phyloP scores from a whole-genome alignment of 2,329 filamentous ascomycete genomes.

The Sporothrix brasiliensis region DNA sequence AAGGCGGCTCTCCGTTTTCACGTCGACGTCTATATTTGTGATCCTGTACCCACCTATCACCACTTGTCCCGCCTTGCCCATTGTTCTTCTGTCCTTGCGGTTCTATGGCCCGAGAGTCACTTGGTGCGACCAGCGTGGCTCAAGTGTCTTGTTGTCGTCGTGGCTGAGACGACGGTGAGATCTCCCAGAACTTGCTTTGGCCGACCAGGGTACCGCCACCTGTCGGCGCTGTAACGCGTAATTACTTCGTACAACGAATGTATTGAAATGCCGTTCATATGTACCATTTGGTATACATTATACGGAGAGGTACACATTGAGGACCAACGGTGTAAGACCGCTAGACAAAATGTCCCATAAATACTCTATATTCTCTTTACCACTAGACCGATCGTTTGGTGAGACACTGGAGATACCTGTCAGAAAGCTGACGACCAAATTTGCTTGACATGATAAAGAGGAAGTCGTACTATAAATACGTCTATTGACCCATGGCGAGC shows the following conservation, averaged over 20 bases:
- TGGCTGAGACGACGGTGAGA: constrained; percentile 2
- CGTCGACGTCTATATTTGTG: neutral
- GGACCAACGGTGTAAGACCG: neutral
- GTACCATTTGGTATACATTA: neutral
- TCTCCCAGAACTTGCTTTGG: neutral
- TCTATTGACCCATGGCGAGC: neutral
- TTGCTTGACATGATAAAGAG: too few relatives aligned
- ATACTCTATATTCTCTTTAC: neutral
- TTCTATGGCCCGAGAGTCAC: neutral
- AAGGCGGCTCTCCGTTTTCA: neutral
- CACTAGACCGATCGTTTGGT: neutral
- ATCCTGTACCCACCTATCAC: neutral
- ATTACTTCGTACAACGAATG: neutral
- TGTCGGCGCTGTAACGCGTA: constrained; percentile 7
- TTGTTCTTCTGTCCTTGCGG: too few relatives aligned
- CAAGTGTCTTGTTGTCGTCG: neutral
- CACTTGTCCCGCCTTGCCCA: neutral
- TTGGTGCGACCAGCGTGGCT: neutral
- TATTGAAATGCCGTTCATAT: neutral
- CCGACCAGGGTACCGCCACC: constrained; percentile 2
- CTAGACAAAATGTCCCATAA: neutral
- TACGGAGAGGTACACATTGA: neutral
- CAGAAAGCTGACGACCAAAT: neutral
- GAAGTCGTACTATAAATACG: neutral
- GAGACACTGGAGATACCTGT: neutral